Percentiles rank a stretch among this genome's conserved stretches.
These are phyloP conservation scores for Conticribra weissflogii DNA, from an alignment of 108 stramenopile genomes.

Conservation along the genomic window DNA sequence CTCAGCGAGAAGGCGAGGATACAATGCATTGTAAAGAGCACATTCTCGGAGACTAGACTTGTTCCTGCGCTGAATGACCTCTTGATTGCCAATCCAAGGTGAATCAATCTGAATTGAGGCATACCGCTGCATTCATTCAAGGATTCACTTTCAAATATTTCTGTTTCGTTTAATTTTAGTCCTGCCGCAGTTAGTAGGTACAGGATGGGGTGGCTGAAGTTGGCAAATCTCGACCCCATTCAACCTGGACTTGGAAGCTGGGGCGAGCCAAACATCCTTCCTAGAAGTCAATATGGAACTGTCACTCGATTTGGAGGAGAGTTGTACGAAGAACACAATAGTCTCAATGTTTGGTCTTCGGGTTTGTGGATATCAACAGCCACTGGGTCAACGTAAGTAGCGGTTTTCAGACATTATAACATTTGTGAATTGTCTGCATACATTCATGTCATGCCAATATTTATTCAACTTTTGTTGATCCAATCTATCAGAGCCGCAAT, in stretches of 20 bases:
- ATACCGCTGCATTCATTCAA: too few species aligned
- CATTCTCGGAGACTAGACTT: conserved; percentile 92
- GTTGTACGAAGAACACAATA: conserved; percentile 66
- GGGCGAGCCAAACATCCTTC: conserved; percentile 31
- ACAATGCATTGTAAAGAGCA: conserved; percentile 87
- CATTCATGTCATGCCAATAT: too few species aligned
- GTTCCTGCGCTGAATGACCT: conserved; percentile 96
- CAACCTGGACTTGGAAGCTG: conserved; percentile 18
- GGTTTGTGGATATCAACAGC: conserved; percentile 87
- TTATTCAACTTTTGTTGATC: neutral
- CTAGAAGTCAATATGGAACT: conserved; percentile 63
- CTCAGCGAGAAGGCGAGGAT: conserved; percentile 76
- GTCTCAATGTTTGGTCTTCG: conserved; percentile 92
- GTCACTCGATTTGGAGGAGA: conserved; percentile 77
- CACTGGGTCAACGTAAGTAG: conserved; percentile 80
- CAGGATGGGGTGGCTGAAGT: neutral
- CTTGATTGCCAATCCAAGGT: conserved; percentile 90
- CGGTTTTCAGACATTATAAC: too few species aligned
- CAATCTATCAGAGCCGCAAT: conserved; percentile 78
- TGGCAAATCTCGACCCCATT: neutral
- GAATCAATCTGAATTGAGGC: neutral
- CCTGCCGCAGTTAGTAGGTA: neutral
- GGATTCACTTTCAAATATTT: too few species aligned
- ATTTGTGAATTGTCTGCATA: too few species aligned
- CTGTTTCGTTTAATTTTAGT: neutral